Evolutionary conservation across 805 yeast species (phyloP), one percentile per base, ranked within the genome.

Genomic region (Candida ovalis): DNA sequence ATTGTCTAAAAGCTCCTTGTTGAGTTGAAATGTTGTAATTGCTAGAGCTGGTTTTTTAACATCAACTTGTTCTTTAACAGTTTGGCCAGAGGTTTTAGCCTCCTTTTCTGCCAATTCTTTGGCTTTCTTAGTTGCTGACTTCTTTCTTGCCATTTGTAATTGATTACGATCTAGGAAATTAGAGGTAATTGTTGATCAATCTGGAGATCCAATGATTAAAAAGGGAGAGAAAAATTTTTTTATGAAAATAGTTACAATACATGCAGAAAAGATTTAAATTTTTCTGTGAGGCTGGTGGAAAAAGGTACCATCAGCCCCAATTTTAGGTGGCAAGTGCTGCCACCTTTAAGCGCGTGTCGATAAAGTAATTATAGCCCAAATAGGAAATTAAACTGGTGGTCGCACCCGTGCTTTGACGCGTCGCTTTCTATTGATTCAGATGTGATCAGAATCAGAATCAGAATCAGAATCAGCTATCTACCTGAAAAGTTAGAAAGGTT

Each of bases 121-220:
- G 10, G 91, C 91, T 60, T 70, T 84, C 61, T 84, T 86, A 47
- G 90, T 73, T 37, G 91, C 90, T 22, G 92, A 84, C 75, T 87
- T 87, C 82, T 87, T 88, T 80, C 95, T 83, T 39, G 94, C 84
- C 96, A 87, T 87, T 32, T 30, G 7, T 25, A 25, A 7, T 7
- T 7, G 10, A 7, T 7, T 7, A 25, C 10, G 7, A 10, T 25
- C 28, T 25, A 25, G 7, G 28, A 7, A 25, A 25, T 10, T 10
- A 25, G 28, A 25, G 28, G 28, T 7, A 10, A 25, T 25, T 25
- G 28, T 25, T 25, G 10, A 10, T 10, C 28, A 10, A 25, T 25
- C 10, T 25, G 28, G 28, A 10, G 10, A 7, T 25, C 10, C 7
- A 25, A 25, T 25, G n/a, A n/a, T n/a, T n/a, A n/a, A n/a, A n/a